Conservation (phyloP, 352 stramenopile genomes). For the Pythium vanterpoolii region DNA sequence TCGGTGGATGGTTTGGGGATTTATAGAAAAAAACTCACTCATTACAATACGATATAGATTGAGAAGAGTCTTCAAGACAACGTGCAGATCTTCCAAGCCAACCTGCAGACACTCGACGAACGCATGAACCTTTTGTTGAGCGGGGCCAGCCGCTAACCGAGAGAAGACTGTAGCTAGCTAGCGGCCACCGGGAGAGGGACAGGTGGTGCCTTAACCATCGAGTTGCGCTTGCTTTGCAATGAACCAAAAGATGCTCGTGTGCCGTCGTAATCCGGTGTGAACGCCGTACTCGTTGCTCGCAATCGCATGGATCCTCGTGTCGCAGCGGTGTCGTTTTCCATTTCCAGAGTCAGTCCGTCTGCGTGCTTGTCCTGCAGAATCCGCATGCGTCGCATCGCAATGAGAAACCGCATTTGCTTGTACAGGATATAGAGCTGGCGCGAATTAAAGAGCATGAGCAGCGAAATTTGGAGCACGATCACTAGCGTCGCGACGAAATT, state of each 20-base stretch:
- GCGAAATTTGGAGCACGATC: conserved; percentile 56
- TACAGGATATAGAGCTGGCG: conserved; percentile 73
- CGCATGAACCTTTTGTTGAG: conserved; percentile 42
- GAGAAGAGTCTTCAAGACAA: conserved; percentile 72
- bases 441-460: conserved; percentile 76
- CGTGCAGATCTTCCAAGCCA: conserved; percentile 71
- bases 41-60: conserved; percentile 36
- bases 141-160: neutral
- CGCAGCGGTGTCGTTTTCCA: neutral
- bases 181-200: conserved; percentile 18
- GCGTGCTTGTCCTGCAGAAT: conserved; percentile 22
- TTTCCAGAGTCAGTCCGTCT: conserved; percentile 24
- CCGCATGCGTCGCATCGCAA: conserved; percentile 41
- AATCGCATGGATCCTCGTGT: neutral
- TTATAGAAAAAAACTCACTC: neutral
- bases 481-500: conserved; percentile 61
- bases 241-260: conserved; percentile 27
- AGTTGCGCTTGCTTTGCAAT: conserved; percentile 36
- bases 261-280: conserved; percentile 36
- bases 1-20: neutral
- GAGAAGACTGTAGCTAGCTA: conserved; percentile 1
- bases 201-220: conserved; percentile 19
- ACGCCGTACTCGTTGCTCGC: conserved; percentile 15
- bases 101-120: conserved; percentile 72
- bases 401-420: conserved; percentile 72